phyloP scores from a whole-genome alignment of 2,329 filamentous ascomycete genomes.

The Epichloe aotearoae region DNA sequence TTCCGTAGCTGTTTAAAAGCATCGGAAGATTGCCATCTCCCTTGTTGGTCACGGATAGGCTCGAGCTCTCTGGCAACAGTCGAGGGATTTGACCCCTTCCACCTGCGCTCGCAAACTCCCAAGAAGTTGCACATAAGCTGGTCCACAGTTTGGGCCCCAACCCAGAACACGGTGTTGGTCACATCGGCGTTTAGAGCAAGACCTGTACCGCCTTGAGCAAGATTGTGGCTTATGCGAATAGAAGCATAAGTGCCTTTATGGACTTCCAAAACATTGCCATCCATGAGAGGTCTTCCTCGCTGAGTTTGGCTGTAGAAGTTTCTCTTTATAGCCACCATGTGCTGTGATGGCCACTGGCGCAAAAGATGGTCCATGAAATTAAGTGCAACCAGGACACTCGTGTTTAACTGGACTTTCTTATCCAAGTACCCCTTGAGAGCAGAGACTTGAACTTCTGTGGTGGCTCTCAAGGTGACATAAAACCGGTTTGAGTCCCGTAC shows the following conservation, averaged over 20 bases:
- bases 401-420: conserved; percentile 46
- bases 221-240: conserved; percentile 55
- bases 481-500: conserved; percentile 34
- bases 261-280: conserved; percentile 49
- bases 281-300: conserved; percentile 40
- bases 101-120: conserved; percentile 15
- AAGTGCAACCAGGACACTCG: conserved; percentile 61
- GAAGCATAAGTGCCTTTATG: conserved; percentile 86
- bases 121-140: conserved; percentile 23
- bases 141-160: conserved; percentile 24
- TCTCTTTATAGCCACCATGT: conserved; percentile 60
- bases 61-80: conserved; percentile 18
- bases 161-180: conserved; percentile 84
- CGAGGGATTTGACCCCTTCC: conserved; percentile 14
- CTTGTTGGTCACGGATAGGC: conserved; percentile 19
- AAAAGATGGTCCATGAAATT: conserved; percentile 87
- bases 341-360: conserved; percentile 60
- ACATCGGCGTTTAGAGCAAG: conserved; percentile 83
- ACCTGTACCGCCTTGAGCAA: conserved; percentile 37
- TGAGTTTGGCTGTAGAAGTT: conserved; percentile 59
- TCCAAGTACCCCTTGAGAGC: conserved; percentile 54
- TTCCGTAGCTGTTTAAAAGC: conserved; percentile 42
- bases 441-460: conserved; percentile 55
- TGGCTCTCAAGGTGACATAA: conserved; percentile 48
- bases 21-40: conserved; percentile 28